Conservation (phyloP, 345 rosid genomes). For the Eutrema japonicum region DNA sequence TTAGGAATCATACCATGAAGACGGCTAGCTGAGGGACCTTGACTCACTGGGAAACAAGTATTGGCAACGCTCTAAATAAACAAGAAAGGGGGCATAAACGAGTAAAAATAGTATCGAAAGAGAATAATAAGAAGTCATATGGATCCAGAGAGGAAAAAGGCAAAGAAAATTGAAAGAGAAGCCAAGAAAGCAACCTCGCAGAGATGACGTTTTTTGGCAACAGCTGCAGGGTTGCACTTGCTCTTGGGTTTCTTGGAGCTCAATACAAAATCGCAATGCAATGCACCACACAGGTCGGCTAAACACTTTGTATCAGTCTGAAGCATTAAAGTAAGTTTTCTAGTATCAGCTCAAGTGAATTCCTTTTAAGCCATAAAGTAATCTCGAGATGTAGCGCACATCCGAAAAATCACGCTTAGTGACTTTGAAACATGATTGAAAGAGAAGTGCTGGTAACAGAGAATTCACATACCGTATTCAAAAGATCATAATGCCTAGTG, state of each 20-base stretch:
- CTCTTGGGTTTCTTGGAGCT: slow-evolving; percentile 61
- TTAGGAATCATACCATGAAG: slow-evolving; percentile 69
- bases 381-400: background rate
- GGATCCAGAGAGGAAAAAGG: background rate
- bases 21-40: slow-evolving; percentile 75
- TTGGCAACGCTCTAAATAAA: slow-evolving; percentile 78
- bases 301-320: slow-evolving; percentile 83
- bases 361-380: background rate
- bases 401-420: background rate
- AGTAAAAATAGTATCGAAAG: background rate
- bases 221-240: slow-evolving; percentile 94
- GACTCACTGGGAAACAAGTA: slow-evolving; percentile 82
- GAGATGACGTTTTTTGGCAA: slow-evolving; percentile 74
- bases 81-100: slow-evolving; percentile 12
- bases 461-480: slow-evolving; percentile 70
- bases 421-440: background rate
- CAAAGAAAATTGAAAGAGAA: slow-evolving; percentile 11
- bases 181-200: slow-evolving; percentile 69
- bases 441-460: no score
- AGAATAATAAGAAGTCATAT: background rate
- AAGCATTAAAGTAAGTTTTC: slow-evolving; percentile 26
- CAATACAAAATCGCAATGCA: slow-evolving; percentile 84
- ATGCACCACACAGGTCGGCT: slow-evolving; percentile 92
- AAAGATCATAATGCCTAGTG: slow-evolving; percentile 76
- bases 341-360: slow-evolving; percentile 6